phyloP scores from a whole-genome alignment of 2,329 filamentous ascomycete species.

The Alternaria sp. region DNA sequence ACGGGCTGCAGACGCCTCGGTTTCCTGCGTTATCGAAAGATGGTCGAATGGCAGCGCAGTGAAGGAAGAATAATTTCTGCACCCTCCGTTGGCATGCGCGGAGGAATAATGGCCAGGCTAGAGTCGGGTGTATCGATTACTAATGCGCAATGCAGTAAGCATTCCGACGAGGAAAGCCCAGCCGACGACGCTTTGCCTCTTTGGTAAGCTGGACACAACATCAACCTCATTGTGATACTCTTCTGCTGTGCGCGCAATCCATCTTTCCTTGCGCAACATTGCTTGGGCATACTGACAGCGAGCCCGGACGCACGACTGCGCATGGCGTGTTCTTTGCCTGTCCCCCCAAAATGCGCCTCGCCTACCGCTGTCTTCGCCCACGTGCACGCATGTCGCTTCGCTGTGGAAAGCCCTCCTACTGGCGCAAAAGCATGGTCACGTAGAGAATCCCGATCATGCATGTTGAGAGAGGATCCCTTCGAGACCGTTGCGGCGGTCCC shows the following conservation, averaged over 20 bases:
- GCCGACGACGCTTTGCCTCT: conserved; percentile 23
- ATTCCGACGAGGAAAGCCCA: conserved; percentile 8
- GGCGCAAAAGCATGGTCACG: conserved; percentile 11
- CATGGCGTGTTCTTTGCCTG: conserved; percentile 7
- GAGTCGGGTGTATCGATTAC: conserved; percentile 21
- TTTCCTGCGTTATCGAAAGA: conserved; percentile 11
- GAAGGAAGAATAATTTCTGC: conserved; percentile 7
- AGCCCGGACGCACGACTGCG: conserved; percentile 15
- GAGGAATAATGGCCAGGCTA: conserved; percentile 14
- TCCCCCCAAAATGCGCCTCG: conserved; percentile 11
- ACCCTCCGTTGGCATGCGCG: conserved; percentile 1
- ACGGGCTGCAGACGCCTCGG: conserved; percentile 22
- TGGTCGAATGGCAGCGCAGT: conserved; percentile 11
- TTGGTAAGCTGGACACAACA: conserved; percentile 19
- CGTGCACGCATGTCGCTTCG: conserved; percentile 23
- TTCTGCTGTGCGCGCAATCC: conserved; percentile 18
- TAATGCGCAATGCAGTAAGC: conserved; percentile 21
- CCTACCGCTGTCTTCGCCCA: conserved; percentile 23
- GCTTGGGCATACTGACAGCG: conserved; percentile 25
- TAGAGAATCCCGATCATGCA: conserved; percentile 15
- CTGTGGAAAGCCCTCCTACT: conserved; percentile 11
- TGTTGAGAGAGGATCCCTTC: conserved; percentile 14
- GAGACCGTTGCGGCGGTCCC: conserved; percentile 25
- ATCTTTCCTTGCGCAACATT: conserved; percentile 24
- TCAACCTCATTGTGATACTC: conserved; percentile 16